Evolutionary conservation across 1,284 basidiomycete genomes (phyloP).

Genomic region (Tylopilus orsonianus): DNA sequence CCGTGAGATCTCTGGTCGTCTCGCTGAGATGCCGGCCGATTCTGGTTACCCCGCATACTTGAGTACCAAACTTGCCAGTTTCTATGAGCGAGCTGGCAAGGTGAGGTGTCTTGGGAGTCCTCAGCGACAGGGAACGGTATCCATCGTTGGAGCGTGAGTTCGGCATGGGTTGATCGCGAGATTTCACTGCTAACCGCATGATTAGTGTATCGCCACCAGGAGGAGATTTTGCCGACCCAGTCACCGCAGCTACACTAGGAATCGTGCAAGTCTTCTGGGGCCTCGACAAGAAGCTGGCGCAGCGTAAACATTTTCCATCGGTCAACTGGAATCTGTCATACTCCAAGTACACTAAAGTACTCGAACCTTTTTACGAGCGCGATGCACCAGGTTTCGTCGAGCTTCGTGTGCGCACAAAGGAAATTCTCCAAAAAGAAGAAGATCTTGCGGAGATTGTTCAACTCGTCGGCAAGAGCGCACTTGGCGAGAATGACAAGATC

Average conservation of each 20-base stretch:
- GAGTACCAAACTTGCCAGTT: constrained; percentile 92
- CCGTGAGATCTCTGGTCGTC: constrained; percentile 98
- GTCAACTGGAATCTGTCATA: constrained; percentile 99
- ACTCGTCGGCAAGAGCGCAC: constrained; percentile 95
- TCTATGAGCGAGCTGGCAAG: constrained; percentile 99
- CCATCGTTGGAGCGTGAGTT: constrained; percentile 96
- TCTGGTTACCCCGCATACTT: constrained; percentile 99
- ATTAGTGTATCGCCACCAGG: constrained; percentile 93
- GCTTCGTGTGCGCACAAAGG: constrained; percentile 88
- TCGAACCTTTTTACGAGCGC: constrained; percentile 92
- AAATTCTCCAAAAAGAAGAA: constrained; percentile 98
- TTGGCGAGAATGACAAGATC: constrained; percentile 98
- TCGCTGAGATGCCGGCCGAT: constrained; percentile 99
- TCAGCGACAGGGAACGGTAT: constrained; percentile 87
- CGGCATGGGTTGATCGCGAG: not conserved
- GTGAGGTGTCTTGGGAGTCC: constrained; percentile 93
- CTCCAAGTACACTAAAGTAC: constrained; percentile 96
- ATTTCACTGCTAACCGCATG: constrained; percentile 14
- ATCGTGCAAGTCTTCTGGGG: constrained; percentile 99
- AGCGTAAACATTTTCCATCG: constrained; percentile 97
- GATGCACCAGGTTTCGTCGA: constrained; percentile 93
- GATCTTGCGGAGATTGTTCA: constrained; percentile 99
- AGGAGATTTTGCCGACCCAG: constrained; percentile 99
- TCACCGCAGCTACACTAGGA: constrained; percentile 94
- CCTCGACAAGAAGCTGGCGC: constrained; percentile 93